These are phyloP conservation scores for Geotrichum citri-aurantii DNA, from an alignment of 1,139 yeast species.

Conservation along the genomic window DNA sequence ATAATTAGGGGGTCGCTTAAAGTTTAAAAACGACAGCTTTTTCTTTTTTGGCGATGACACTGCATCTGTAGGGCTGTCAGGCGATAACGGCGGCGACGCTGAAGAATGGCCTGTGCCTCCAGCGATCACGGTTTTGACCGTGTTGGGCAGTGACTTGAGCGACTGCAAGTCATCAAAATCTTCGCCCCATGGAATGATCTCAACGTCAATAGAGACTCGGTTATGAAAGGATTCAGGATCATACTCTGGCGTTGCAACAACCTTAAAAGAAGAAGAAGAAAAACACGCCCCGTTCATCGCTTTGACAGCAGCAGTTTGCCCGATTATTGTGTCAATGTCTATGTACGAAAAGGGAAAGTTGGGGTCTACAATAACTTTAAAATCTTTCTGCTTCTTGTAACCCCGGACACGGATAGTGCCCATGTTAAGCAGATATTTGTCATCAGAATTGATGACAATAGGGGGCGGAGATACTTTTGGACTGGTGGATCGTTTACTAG, in stretches of 20 bases:
- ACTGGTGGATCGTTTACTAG: background rate
- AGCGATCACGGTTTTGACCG: background rate
- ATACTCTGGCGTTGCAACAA: conserved; percentile 11
- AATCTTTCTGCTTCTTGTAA: background rate
- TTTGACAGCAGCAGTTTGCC: conserved; percentile 1
- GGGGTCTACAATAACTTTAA: conserved; percentile 14
- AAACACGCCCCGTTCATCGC: background rate
- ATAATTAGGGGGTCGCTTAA: background rate
- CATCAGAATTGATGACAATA: background rate
- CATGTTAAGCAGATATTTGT: conserved; percentile 7
- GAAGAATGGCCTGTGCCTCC: background rate
- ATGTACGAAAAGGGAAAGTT: conserved; percentile 14
- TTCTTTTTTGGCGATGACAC: background rate
- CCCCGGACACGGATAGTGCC: conserved; percentile 8
- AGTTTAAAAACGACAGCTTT: background rate
- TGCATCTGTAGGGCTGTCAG: background rate
- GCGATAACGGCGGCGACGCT: background rate
- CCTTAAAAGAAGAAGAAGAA: background rate
- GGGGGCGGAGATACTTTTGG: too few species aligned
- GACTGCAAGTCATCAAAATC: background rate
- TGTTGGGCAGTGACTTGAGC: background rate
- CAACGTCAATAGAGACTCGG: conserved; percentile 3
- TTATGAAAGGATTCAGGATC: conserved; percentile 6
- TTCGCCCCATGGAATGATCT: background rate
- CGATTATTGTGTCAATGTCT: conserved; percentile 12